Evolutionary conservation across 2,329 filamentous ascomycete genomes (phyloP).

Genomic region (Ceratocystis smalleyi): DNA sequence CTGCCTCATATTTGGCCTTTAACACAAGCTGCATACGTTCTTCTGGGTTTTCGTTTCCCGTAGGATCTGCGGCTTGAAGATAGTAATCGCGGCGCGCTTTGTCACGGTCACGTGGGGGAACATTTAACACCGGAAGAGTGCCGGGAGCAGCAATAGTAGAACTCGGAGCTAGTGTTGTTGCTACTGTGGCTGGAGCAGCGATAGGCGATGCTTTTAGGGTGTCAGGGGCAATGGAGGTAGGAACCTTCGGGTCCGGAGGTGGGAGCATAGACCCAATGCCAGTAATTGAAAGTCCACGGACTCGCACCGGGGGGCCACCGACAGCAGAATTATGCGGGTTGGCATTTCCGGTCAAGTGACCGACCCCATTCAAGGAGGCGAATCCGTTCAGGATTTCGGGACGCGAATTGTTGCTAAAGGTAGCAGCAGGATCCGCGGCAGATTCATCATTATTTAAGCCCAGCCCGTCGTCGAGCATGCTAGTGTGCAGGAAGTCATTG

Average conservation of each 20-base stretch:
- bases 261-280: slow-evolving; percentile 32
- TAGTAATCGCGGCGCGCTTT: slow-evolving; percentile 72
- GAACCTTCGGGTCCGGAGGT: slow-evolving; percentile 25
- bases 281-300: slow-evolving; percentile 16
- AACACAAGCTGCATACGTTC: slow-evolving; percentile 91
- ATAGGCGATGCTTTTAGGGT: neutral
- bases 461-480: slow-evolving; percentile 63
- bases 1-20: slow-evolving; percentile 90
- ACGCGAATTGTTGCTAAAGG: slow-evolving; percentile 17
- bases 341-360: neutral
- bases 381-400: slow-evolving; percentile 9
- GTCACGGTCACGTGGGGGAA: slow-evolving; percentile 37
- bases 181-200: neutral
- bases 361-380: slow-evolving; percentile 2
- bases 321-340: neutral
- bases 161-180: neutral
- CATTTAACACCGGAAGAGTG: slow-evolving; percentile 14
- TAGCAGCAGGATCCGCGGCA: slow-evolving; percentile 19
- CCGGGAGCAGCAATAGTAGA: neutral
- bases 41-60: slow-evolving; percentile 55
- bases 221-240: neutral
- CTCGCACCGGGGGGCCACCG: neutral
- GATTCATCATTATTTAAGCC: slow-evolving; percentile 23
- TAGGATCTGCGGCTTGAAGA: slow-evolving; percentile 88
- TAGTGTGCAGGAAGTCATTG: slow-evolving; percentile 90